Conservation (phyloP, 305 asterid genomes). For the Solanum hybrid region DNA sequence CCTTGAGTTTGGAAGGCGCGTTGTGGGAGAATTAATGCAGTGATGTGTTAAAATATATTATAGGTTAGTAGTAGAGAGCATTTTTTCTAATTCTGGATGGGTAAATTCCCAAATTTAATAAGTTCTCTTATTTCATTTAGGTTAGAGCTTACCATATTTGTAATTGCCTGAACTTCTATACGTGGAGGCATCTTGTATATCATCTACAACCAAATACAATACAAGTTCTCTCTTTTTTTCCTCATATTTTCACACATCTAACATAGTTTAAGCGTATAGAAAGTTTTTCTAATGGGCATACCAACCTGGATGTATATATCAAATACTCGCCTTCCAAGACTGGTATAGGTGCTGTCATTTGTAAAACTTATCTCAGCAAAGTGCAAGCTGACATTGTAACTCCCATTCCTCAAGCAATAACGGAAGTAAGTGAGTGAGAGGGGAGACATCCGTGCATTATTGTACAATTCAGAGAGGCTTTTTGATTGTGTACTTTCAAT, state of each 20-base stretch:
- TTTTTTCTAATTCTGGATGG: background rate
- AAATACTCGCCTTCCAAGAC: conserved; percentile 70
- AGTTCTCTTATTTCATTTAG: background rate
- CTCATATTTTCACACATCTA: background rate
- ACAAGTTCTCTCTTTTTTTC: background rate
- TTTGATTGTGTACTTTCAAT: conserved; percentile 20
- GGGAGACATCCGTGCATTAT: conserved; percentile 73
- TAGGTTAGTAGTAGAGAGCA: background rate
- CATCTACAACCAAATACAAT: background rate
- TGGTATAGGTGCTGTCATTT: conserved; percentile 50
- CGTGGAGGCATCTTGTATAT: background rate
- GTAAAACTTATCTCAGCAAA: conserved; percentile 72
- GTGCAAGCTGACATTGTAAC: conserved; percentile 68
- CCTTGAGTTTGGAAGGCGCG: background rate
- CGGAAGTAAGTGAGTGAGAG: conserved; percentile 73
- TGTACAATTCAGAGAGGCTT: conserved; percentile 53
- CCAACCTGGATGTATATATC: conserved; percentile 82
- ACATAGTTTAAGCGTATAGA: background rate
- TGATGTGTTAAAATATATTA: background rate
- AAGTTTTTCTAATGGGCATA: background rate
- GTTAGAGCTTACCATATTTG: background rate
- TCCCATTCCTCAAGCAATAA: conserved; percentile 86
- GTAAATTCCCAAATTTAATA: background rate
- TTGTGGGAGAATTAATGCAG: background rate
- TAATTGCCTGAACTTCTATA: background rate